A percentile compares a stretch with the other conserved stretches of the same genome.
phyloP scores from a whole-genome alignment of 495 filamentous ascomycete species.

The Rhypophila decipiens region DNA sequence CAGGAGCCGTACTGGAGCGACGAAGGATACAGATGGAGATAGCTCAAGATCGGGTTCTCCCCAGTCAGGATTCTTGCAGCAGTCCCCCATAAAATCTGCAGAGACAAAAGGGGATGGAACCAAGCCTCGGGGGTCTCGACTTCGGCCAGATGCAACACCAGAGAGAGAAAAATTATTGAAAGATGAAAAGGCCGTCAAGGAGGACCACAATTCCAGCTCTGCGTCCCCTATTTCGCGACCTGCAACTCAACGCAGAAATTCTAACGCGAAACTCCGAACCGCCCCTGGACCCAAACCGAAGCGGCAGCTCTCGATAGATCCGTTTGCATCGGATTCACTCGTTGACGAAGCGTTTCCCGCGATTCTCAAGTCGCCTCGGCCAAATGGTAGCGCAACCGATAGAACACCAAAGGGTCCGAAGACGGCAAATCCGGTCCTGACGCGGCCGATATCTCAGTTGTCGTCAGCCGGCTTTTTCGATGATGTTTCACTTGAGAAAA shows the following conservation, averaged over 20 bases:
- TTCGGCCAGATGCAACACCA: background rate
- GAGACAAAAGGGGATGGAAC: background rate
- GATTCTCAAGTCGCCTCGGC: conserved; percentile 27
- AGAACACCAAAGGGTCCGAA: conserved; percentile 29
- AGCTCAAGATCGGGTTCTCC: background rate
- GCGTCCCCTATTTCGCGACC: conserved; percentile 9
- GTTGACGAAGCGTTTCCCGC: conserved; percentile 21
- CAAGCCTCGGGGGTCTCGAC: background rate
- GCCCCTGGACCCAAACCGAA: conserved; percentile 29
- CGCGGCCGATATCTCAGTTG: conserved; percentile 34
- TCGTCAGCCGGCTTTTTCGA: conserved; percentile 29
- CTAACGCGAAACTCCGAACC: conserved; percentile 38
- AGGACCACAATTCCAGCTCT: conserved; percentile 11
- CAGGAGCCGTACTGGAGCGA: background rate
- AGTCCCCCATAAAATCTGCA: background rate
- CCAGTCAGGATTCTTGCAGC: background rate
- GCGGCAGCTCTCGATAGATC: conserved; percentile 32
- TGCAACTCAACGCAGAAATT: conserved; percentile 32
- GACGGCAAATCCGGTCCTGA: conserved; percentile 24
- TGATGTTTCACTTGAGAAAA: conserved; percentile 28
- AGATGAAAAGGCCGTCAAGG: no score
- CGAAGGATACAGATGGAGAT: background rate
- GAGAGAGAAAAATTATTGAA: conserved; percentile 7
- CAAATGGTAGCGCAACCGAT: conserved; percentile 22
- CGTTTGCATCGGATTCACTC: conserved; percentile 20